Conservation (phyloP, 768 basidiomycete species). For the Mycena venus region DNA sequence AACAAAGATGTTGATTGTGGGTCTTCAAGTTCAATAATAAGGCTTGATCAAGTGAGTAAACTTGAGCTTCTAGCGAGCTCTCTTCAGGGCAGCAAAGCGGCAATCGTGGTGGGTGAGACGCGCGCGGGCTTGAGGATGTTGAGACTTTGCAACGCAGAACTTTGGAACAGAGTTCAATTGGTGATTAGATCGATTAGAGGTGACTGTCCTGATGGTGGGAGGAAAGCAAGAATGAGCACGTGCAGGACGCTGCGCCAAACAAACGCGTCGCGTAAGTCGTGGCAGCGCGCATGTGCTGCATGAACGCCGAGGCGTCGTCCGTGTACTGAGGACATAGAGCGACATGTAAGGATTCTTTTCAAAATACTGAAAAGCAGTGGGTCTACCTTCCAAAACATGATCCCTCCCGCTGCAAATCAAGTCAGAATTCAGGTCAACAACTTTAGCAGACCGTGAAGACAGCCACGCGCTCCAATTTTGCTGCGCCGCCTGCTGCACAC, state of each 20-base stretch:
- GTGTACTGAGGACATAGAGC: not conserved
- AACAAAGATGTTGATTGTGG: too few relatives aligned
- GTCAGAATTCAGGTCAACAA: not conserved
- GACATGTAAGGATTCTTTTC: not conserved
- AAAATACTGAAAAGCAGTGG: not conserved
- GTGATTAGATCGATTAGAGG: too few relatives aligned
- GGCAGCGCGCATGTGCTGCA: not conserved
- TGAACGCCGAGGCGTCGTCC: not conserved
- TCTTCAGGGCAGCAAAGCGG: too few relatives aligned
- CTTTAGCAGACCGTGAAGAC: too few relatives aligned
- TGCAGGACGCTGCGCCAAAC: not conserved
- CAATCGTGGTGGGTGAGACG: too few relatives aligned
- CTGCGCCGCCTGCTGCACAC: not conserved
- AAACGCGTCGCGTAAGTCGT: not conserved
- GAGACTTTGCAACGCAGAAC: too few relatives aligned
- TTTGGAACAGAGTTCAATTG: too few relatives aligned
- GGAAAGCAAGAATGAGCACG: not conserved
- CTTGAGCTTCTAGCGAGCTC: too few relatives aligned
- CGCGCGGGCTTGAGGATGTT: too few relatives aligned
- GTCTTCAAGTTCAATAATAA: too few relatives aligned
- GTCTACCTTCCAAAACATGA: conserved; percentile 11
- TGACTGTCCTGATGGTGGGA: not conserved
- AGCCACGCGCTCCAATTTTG: not conserved
- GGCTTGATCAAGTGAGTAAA: too few relatives aligned
- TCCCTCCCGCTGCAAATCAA: not conserved